Conservation (phyloP, 2,329 filamentous ascomycete genomes). For the Ceratocystiopsis minuta region DNA sequence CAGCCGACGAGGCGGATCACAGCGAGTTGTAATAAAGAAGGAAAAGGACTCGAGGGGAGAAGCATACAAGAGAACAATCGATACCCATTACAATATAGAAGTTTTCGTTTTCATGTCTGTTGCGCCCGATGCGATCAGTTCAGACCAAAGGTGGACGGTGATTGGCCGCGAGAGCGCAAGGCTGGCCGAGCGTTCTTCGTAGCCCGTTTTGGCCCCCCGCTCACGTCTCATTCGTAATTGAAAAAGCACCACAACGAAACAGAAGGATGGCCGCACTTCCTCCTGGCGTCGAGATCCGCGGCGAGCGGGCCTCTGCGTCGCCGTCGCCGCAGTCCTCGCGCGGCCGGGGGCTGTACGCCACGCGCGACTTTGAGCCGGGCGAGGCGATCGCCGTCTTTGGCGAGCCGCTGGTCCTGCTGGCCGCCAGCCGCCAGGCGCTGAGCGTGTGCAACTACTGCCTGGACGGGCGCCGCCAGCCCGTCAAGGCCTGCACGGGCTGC, state of each 20-base stretch:
- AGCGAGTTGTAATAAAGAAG: conserved; percentile 6
- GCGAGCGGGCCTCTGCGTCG: neutral
- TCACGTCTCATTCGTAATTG: no score
- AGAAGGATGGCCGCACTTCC: neutral
- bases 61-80: no score
- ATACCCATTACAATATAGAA: no score
- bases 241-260: no score
- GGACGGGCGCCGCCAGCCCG: conserved; percentile 5
- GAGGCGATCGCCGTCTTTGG: conserved; percentile 26
- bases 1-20: neutral
- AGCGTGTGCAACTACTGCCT: conserved; percentile 34
- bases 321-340: conserved; percentile 1
- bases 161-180: no score
- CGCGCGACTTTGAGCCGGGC: conserved; percentile 25
- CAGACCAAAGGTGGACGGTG: no score
- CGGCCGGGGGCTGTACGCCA: conserved; percentile 26
- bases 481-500: conserved; percentile 32
- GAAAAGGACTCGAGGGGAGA: no score
- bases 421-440: conserved; percentile 23
- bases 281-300: conserved; percentile 9
- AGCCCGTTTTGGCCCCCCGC: no score
- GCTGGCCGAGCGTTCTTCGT: no score
- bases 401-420: conserved; percentile 27
- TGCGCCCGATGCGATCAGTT: no score
- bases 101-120: no score